phyloP scores from a whole-genome alignment of 352 stramenopile genomes.

The Thalassiosira ordinaria region DNA sequence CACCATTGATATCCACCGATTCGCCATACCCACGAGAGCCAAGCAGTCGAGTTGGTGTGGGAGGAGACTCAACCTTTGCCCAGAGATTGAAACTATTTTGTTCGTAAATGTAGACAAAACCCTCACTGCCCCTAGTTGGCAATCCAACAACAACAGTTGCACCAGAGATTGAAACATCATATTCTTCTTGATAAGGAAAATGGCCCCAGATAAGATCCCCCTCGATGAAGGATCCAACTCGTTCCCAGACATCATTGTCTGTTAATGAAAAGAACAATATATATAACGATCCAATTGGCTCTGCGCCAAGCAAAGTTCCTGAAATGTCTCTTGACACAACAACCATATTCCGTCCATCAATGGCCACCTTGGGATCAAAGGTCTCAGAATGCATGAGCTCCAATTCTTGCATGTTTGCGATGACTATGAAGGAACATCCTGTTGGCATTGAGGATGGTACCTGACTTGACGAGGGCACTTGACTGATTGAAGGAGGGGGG shows the following conservation, averaged over 20 bases:
- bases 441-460: not conserved
- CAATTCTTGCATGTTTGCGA: not conserved
- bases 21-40: not conserved
- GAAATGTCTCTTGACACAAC: conserved; percentile 3
- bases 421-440: not conserved
- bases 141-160: conserved; percentile 12
- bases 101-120: conserved; percentile 12
- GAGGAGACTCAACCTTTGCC: not conserved
- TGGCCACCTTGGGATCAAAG: not conserved
- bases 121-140: not conserved
- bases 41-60: not conserved
- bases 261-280: conserved; percentile 16
- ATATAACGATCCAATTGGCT: too few relatives aligned
- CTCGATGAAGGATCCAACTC: not conserved
- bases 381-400: not conserved
- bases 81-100: conserved; percentile 15
- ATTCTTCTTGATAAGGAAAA: too few relatives aligned
- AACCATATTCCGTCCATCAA: conserved; percentile 33
- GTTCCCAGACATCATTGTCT: conserved; percentile 12
- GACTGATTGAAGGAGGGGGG: not conserved
- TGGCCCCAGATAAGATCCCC: conserved; percentile 2
- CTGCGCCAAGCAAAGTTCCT: too few relatives aligned
- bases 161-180: conserved; percentile 7
- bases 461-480: not conserved
- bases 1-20: conserved; percentile 5